These are phyloP conservation scores for Stellera chamaejasme DNA, from an alignment of 345 rosid species.

Conservation along the genomic window DNA sequence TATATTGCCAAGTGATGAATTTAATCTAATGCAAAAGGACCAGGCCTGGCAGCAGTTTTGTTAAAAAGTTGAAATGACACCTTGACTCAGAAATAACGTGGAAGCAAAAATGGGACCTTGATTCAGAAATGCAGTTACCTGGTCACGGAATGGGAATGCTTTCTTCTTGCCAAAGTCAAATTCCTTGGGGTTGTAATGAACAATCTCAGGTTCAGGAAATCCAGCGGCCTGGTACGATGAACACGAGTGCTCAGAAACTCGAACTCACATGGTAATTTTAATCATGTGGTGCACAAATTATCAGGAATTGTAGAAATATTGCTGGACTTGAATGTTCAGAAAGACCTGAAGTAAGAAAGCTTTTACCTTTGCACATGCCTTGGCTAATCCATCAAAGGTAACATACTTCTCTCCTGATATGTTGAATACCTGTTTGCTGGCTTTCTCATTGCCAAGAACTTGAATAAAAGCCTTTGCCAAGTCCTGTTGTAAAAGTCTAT, in stretches of 20 bases:
- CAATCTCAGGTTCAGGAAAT: slow-evolving; percentile 88
- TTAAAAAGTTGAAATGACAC: no score
- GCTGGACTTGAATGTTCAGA: neutral
- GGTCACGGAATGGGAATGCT: slow-evolving; percentile 97
- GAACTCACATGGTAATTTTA: neutral
- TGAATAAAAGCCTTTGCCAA: slow-evolving; percentile 68
- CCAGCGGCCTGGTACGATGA: slow-evolving; percentile 64
- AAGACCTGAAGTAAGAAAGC: no score
- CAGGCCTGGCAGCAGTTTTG: no score
- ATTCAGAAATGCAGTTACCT: slow-evolving; percentile 34
- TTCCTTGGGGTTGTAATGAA: slow-evolving; percentile 84
- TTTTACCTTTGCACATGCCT: slow-evolving; percentile 90
- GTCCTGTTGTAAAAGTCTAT: slow-evolving; percentile 35
- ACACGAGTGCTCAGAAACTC: neutral
- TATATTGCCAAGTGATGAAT: no score
- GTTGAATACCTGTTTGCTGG: slow-evolving; percentile 81
- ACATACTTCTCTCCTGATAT: slow-evolving; percentile 90
- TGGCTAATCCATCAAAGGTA: slow-evolving; percentile 87
- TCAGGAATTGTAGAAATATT: neutral
- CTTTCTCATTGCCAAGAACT: slow-evolving; percentile 85
- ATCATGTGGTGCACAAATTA: neutral
- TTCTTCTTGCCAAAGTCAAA: slow-evolving; percentile 95
- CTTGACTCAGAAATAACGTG: no score
- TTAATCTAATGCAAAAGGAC: no score
- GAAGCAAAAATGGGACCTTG: no score